Evolutionary conservation across 345 rosid species (phyloP).

Genomic region (Abelmoschus esculentus): DNA sequence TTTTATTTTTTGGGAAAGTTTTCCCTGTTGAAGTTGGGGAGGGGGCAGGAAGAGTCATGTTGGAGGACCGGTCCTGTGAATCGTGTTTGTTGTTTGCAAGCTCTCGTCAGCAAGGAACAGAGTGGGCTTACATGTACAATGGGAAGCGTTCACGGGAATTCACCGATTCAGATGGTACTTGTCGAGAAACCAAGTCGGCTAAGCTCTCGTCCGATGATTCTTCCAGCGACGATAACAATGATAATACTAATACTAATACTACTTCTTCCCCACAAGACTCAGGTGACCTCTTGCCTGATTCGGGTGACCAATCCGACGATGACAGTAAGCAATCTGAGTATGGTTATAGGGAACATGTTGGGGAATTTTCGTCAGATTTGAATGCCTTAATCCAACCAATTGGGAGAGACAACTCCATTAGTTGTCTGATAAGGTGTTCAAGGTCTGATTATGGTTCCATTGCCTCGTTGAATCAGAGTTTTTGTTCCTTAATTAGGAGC

Average conservation of each 20-base stretch:
- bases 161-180: constrained; percentile 22
- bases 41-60: constrained; percentile 40
- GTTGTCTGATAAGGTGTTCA: constrained; percentile 62
- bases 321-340: not conserved
- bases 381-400: constrained; percentile 55
- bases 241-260: not conserved
- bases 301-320: constrained; percentile 3
- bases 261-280: not conserved
- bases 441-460: constrained; percentile 80
- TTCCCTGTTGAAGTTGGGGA: constrained; percentile 15
- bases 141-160: constrained; percentile 48
- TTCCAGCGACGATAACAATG: not conserved
- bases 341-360: constrained; percentile 24
- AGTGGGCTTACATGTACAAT: constrained; percentile 54
- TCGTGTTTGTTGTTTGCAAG: constrained; percentile 50
- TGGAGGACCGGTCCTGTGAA: constrained; percentile 57
- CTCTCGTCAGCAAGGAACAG: constrained; percentile 54
- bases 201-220: constrained; percentile 15
- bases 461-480: constrained; percentile 55
- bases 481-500: constrained; percentile 51
- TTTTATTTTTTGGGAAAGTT: not conserved
- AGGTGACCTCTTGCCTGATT: constrained; percentile 2
- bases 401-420: constrained; percentile 71
- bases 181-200: constrained; percentile 22
- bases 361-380: constrained; percentile 38